A percentile compares a stretch with the other conserved stretches of the same genome.
phyloP scores from a whole-genome alignment of 2,329 filamentous ascomycete species.

The Nothophaeocryptopus gaeumannii region DNA sequence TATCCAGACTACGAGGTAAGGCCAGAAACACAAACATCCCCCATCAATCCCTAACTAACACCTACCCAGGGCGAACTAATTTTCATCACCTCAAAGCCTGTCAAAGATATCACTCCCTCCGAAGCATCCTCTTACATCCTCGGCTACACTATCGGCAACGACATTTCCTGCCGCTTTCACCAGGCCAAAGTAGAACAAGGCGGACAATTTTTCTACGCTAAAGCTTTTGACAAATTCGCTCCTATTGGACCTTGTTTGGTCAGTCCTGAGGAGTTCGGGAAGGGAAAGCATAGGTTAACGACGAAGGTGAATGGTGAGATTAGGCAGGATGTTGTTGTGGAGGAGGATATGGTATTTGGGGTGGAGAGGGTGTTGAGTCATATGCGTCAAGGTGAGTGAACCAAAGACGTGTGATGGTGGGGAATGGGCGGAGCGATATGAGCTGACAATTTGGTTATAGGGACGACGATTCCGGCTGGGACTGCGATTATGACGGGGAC shows the following conservation, averaged over 20 bases:
- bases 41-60: neutral
- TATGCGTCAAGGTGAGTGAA: conserved; percentile 41
- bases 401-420: too few species aligned
- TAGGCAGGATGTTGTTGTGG: conserved; percentile 38
- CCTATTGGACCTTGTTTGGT: conserved; percentile 54
- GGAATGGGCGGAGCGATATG: conserved; percentile 41
- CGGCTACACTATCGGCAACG: conserved; percentile 56
- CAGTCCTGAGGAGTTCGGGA: conserved; percentile 22
- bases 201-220: conserved; percentile 57
- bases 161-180: conserved; percentile 53
- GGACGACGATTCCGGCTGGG: conserved; percentile 30
- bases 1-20: conserved; percentile 14
- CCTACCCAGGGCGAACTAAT: conserved; percentile 4
- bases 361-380: conserved; percentile 13
- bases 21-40: neutral
- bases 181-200: conserved; percentile 51
- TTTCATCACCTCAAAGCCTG: conserved; percentile 14
- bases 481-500: conserved; percentile 50
- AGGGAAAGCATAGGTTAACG: conserved; percentile 39
- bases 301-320: conserved; percentile 50
- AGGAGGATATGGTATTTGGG: conserved; percentile 37
- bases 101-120: conserved; percentile 44
- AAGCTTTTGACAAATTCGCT: conserved; percentile 57
- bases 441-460: neutral
- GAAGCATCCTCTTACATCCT: conserved; percentile 52